Conservation (phyloP, 495 filamentous ascomycete genomes). For the Endocarpon pusillum region DNA sequence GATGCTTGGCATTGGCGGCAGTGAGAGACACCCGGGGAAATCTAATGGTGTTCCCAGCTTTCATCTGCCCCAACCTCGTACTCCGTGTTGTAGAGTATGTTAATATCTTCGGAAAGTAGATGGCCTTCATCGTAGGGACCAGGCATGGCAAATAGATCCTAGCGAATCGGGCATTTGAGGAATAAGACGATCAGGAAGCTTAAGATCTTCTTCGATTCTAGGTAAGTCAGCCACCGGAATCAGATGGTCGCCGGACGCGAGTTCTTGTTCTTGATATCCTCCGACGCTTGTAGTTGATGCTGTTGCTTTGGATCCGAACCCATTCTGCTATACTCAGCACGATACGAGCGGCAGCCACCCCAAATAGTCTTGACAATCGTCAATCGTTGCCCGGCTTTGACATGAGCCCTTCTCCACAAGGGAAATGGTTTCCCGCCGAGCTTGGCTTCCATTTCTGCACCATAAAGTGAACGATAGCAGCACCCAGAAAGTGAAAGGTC, state of each 20-base stretch:
- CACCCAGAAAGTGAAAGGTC: slow-evolving; percentile 35
- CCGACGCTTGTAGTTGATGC: slow-evolving; percentile 37
- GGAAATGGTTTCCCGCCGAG: slow-evolving; percentile 28
- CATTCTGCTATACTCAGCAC: slow-evolving; percentile 40
- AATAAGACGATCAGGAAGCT: slow-evolving; percentile 22
- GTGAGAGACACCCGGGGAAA: slow-evolving; percentile 28
- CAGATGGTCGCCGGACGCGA: slow-evolving; percentile 35
- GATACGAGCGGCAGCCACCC: slow-evolving; percentile 37
- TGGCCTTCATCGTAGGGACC: slow-evolving; percentile 42
- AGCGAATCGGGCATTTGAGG: slow-evolving; percentile 26
- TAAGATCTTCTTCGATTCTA: slow-evolving; percentile 10
- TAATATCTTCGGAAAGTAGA: slow-evolving; percentile 29
- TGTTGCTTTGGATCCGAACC: slow-evolving; percentile 42
- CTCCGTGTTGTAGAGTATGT: slow-evolving; percentile 36
- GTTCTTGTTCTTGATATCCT: slow-evolving; percentile 38
- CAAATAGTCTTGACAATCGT: slow-evolving; percentile 35
- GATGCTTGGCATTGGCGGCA: slow-evolving; percentile 22
- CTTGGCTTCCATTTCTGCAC: slow-evolving; percentile 29
- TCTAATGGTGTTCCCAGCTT: slow-evolving; percentile 36
- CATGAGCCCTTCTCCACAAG: slow-evolving; percentile 35
- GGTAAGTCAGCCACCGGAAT: slow-evolving; percentile 18
- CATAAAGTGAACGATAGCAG: slow-evolving; percentile 34
- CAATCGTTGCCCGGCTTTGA: slow-evolving; percentile 33
- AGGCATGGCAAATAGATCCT: slow-evolving; percentile 35
- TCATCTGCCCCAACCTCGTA: slow-evolving; percentile 46